These are phyloP conservation scores for Melanogaster broomeanus DNA, from an alignment of 768 basidiomycete genomes.

Conservation along the genomic window DNA sequence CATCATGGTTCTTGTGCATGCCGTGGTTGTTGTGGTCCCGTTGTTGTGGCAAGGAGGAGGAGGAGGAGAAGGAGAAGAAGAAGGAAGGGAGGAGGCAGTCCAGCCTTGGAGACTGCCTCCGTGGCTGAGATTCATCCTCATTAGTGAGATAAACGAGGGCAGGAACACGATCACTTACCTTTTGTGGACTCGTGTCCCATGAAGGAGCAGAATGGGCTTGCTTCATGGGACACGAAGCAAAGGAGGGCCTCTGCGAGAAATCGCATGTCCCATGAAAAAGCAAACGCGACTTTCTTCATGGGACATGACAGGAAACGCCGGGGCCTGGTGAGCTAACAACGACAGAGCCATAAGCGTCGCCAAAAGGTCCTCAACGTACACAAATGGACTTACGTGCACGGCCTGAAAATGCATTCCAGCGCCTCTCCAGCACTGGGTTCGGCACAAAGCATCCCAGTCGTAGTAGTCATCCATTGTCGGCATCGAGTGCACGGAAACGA, in stretches of 20 bases:
- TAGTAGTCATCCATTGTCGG: too few relatives aligned
- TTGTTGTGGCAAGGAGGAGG: too few relatives aligned
- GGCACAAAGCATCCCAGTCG: too few relatives aligned
- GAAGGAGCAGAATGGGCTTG: background rate
- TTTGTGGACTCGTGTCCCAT: background rate
- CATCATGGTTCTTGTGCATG: too few relatives aligned
- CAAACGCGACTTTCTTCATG: background rate
- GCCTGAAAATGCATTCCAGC: too few relatives aligned
- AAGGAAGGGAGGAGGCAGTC: background rate
- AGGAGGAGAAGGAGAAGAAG: background rate
- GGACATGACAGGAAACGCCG: background rate
- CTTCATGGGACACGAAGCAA: slow-evolving; percentile 1
- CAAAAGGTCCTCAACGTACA: too few relatives aligned
- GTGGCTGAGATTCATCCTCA: background rate
- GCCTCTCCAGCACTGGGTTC: too few relatives aligned
- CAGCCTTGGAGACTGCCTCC: background rate
- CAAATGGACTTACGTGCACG: background rate
- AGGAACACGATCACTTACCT: background rate
- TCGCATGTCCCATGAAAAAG: slow-evolving; percentile 3
- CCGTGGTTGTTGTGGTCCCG: too few relatives aligned
- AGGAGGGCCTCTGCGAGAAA: background rate
- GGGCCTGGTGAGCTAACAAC: background rate
- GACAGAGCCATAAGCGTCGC: too few relatives aligned
- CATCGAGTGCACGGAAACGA: too few relatives aligned
- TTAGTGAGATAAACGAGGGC: background rate